These are phyloP conservation scores for Phytophthora tentaculata DNA, from an alignment of 352 stramenopile genomes.

Conservation along the genomic window DNA sequence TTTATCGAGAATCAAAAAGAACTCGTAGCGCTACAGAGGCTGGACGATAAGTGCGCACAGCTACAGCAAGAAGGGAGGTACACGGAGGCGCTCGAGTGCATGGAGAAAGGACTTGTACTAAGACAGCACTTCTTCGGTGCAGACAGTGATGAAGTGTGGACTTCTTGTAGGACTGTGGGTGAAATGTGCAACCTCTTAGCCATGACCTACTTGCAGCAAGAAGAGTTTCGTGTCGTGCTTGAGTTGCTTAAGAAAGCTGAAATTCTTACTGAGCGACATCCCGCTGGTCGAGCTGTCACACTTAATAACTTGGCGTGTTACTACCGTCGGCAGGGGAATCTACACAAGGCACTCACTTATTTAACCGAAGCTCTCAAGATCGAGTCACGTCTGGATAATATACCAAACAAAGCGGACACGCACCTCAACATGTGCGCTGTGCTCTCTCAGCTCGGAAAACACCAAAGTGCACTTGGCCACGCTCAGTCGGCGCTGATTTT, in stretches of 20 bases:
- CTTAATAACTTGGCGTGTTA: slow-evolving; percentile 96
- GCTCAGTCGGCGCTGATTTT: slow-evolving; percentile 93
- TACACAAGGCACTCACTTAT: slow-evolving; percentile 92
- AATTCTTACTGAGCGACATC: slow-evolving; percentile 92
- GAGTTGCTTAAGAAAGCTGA: slow-evolving; percentile 95
- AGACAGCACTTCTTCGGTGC: slow-evolving; percentile 94
- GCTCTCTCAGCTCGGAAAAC: slow-evolving; percentile 91
- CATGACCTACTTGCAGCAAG: slow-evolving; percentile 96
- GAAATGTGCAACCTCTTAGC: slow-evolving; percentile 96
- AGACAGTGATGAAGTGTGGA: slow-evolving; percentile 91
- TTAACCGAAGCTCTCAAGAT: slow-evolving; percentile 94
- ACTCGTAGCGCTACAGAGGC: slow-evolving; percentile 86
- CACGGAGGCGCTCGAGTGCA: slow-evolving; percentile 92
- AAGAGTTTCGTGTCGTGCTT: slow-evolving; percentile 91
- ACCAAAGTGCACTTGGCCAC: slow-evolving; percentile 91
- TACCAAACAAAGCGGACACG: slow-evolving; percentile 93
- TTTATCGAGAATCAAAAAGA: slow-evolving; percentile 85
- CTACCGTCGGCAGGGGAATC: slow-evolving; percentile 90
- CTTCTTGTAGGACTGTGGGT: slow-evolving; percentile 92
- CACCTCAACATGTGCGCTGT: slow-evolving; percentile 96
- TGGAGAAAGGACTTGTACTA: slow-evolving; percentile 93
- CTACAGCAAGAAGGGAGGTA: slow-evolving; percentile 94
- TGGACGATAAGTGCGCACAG: slow-evolving; percentile 91
- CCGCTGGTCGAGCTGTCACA: slow-evolving; percentile 85
- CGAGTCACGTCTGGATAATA: slow-evolving; percentile 83